A percentile compares a stretch with the other conserved stretches of the same genome.
These are phyloP conservation scores for Fusarium multiceps DNA, from an alignment of 2,329 filamentous ascomycete species.

Conservation along the genomic window DNA sequence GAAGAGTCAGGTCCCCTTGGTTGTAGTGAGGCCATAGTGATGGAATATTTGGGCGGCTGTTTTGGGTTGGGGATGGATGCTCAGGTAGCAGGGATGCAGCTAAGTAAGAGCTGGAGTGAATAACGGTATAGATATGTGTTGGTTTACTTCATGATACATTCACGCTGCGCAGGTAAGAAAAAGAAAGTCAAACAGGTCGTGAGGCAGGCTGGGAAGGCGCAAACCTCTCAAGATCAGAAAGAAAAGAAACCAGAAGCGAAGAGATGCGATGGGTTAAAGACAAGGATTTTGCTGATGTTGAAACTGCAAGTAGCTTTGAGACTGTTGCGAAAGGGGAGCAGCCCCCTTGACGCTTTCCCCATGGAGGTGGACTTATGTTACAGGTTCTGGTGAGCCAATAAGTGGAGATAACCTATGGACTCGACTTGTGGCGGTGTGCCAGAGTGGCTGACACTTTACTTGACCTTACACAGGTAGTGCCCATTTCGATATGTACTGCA, in stretches of 20 bases:
- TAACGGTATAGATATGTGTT: constrained; percentile 8
- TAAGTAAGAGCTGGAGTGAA: constrained; percentile 10
- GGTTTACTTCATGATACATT: constrained; percentile 37
- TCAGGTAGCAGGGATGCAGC: constrained; percentile 10
- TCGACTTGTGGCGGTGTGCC: constrained; percentile 31
- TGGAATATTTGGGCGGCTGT: constrained; percentile 11
- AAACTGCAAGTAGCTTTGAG: constrained; percentile 24
- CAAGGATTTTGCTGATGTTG: constrained; percentile 22
- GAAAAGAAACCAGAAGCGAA: neutral
- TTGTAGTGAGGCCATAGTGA: constrained; percentile 56
- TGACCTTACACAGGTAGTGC: neutral
- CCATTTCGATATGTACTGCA: neutral
- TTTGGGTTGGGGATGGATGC: constrained; percentile 9
- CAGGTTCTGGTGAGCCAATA: constrained; percentile 32
- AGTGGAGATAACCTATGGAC: neutral
- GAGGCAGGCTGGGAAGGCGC: neutral
- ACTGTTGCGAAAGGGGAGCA: constrained; percentile 34
- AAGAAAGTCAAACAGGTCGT: neutral
- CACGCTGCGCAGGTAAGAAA: neutral
- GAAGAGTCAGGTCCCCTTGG: constrained; percentile 57
- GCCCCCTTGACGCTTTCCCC: constrained; percentile 27
- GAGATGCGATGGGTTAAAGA: constrained; percentile 1
- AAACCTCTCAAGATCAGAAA: neutral
- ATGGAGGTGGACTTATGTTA: constrained; percentile 12
- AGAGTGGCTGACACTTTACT: constrained; percentile 28